These are phyloP conservation scores for Erythrophleum ivorense DNA, from an alignment of 331 rosid species.

Conservation along the genomic window DNA sequence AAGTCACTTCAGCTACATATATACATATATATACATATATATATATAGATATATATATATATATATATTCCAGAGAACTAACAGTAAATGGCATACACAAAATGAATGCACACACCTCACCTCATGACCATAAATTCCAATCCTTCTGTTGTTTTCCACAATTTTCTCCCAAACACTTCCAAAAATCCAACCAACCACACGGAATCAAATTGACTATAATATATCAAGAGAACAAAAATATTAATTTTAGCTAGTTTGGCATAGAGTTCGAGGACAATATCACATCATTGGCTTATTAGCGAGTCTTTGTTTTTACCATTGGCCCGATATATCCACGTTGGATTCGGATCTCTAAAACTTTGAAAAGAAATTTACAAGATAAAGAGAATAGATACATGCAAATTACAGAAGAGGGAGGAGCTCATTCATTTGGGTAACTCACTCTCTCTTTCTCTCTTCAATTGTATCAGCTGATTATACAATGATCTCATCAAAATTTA, in stretches of 20 bases:
- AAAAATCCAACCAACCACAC: slow-evolving; percentile 47
- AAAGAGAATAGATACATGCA: too few relatives aligned
- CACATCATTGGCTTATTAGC: slow-evolving; percentile 55
- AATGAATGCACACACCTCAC: slow-evolving; percentile 11
- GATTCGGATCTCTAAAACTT: background rate
- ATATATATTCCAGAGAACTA: slow-evolving; percentile 33
- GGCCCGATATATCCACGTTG: slow-evolving; percentile 38
- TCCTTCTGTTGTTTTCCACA: slow-evolving; percentile 8
- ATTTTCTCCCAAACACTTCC: slow-evolving; percentile 30
- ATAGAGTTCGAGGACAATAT: slow-evolving; percentile 31
- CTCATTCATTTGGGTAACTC: too few relatives aligned
- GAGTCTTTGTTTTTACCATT: slow-evolving; percentile 52
- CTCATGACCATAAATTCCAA: slow-evolving; percentile 8
- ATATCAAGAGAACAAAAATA: background rate
- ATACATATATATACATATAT: too few relatives aligned
- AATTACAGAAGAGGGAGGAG: too few relatives aligned
- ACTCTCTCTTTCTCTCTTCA: too few relatives aligned
- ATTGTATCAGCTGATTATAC: background rate
- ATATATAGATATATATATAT: background rate
- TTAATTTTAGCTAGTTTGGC: slow-evolving; percentile 30
- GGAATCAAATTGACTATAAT: slow-evolving; percentile 51
- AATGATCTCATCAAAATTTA: background rate
- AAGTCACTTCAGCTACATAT: slow-evolving; percentile 54
- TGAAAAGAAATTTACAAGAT: too few relatives aligned
- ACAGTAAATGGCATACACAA: slow-evolving; percentile 10